Percentiles rank a stretch among this genome's conserved stretches.
phyloP scores from a whole-genome alignment of 441 rosid genomes.

The Populus tomentosa region DNA sequence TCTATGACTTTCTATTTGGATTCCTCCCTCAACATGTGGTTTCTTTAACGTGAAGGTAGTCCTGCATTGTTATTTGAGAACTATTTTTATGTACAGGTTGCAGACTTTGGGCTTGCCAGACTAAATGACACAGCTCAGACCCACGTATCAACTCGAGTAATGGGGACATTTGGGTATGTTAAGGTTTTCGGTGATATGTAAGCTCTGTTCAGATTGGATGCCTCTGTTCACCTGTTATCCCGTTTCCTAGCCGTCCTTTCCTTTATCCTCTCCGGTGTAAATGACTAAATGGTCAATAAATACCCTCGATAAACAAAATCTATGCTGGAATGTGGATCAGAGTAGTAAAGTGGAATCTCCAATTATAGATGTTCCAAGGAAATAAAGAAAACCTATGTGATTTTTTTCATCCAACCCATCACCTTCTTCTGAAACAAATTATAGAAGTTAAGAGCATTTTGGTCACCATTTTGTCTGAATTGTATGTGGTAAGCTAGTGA shows the following conservation, averaged over 20 bases:
- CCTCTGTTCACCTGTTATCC: neutral
- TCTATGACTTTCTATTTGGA: neutral
- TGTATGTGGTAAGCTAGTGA: neutral
- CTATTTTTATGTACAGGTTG: constrained; percentile 47
- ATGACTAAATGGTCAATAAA: neutral
- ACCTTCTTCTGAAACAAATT: neutral
- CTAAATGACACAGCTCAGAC: constrained; percentile 65
- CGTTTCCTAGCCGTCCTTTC: neutral
- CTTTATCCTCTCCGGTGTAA: neutral
- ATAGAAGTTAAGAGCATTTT: neutral
- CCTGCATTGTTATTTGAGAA: neutral
- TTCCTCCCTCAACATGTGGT: constrained; percentile 6
- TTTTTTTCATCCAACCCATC: neutral
- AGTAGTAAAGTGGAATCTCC: neutral
- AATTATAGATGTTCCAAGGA: neutral
- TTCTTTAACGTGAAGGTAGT: neutral
- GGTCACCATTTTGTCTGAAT: neutral
- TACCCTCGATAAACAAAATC: neutral
- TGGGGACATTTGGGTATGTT: constrained; percentile 94
- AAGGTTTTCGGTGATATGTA: constrained; percentile 2
- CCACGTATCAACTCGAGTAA: constrained; percentile 88
- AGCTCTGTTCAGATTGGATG: neutral
- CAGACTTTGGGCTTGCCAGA: constrained; percentile 95
- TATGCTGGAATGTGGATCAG: neutral
- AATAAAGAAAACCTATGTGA: neutral